A percentile compares a stretch with the other conserved stretches of the same genome.
Evolutionary conservation across 768 basidiomycete genomes (phyloP).

Genomic region (Mycena capillaripes): DNA sequence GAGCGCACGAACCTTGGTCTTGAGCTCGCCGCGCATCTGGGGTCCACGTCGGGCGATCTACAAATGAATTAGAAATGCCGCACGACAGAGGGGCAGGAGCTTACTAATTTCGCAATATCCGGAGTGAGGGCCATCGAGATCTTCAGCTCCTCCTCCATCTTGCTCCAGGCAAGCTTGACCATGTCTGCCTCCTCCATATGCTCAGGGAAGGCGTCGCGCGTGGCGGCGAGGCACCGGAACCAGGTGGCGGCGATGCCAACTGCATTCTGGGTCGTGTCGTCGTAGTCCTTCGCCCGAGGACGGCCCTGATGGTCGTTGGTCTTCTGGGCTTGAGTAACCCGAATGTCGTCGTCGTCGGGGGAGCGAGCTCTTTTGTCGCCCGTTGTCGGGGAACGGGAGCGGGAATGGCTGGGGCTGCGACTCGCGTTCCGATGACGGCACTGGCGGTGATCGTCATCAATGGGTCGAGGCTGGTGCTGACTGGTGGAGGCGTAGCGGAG

Average conservation of each 20-base stretch:
- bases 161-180: conserved; percentile 34
- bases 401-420: not conserved
- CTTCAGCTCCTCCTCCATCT: conserved; percentile 24
- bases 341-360: conserved; percentile 17
- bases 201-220: conserved; percentile 40
- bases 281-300: conserved; percentile 35
- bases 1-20: conserved; percentile 32
- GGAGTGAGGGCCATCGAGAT: conserved; percentile 28
- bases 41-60: conserved; percentile 35
- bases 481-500: no score
- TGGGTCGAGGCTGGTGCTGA: no score
- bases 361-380: conserved; percentile 24
- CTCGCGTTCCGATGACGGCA: not conserved
- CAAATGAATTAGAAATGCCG: not conserved
- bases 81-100: not conserved
- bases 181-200: conserved; percentile 24
- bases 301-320: conserved; percentile 3
- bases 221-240: conserved; percentile 38
- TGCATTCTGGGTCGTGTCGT: conserved; percentile 35
- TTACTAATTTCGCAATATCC: conserved; percentile 37
- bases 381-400: not conserved
- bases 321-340: not conserved
- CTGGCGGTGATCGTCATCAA: no score
- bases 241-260: conserved; percentile 34
- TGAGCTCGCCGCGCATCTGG: no score